These are phyloP conservation scores for Cynara cardunculus DNA, from an alignment of 129 eudicot genomes.

Conservation along the genomic window DNA sequence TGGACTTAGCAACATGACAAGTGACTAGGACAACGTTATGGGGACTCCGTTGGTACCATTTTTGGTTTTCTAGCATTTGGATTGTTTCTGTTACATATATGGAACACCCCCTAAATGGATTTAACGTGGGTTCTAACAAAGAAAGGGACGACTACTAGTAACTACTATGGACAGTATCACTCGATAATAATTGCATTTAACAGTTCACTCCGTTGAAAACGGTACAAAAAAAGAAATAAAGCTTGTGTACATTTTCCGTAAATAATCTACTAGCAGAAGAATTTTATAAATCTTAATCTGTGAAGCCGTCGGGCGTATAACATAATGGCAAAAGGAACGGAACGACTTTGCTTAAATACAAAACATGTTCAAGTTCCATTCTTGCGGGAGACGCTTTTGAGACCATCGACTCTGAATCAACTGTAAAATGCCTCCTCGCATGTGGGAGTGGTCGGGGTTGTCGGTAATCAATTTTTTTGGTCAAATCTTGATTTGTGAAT, in stretches of 20 bases:
- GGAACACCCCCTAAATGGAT: background rate
- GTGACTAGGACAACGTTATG: conserved; percentile 18
- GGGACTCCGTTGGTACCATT: conserved; percentile 22
- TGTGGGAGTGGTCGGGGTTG: too few species aligned
- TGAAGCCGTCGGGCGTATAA: background rate
- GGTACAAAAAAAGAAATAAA: background rate
- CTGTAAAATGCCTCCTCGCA: too few species aligned
- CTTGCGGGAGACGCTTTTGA: too few species aligned
- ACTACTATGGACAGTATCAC: background rate
- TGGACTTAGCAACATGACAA: conserved; percentile 6
- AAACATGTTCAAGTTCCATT: too few species aligned
- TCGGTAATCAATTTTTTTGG: too few species aligned
- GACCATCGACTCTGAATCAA: too few species aligned
- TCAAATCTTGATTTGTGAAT: too few species aligned
- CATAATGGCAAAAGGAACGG: too few species aligned
- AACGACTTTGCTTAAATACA: too few species aligned
- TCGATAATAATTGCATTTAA: background rate
- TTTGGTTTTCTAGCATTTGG: conserved; percentile 13
- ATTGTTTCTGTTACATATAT: conserved; percentile 3
- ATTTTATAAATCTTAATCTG: background rate
- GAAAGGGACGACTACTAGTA: background rate
- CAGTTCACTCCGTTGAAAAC: background rate
- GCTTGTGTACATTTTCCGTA: background rate
- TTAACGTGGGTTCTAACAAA: background rate
- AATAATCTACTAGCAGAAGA: background rate